A percentile compares a stretch with the other conserved stretches of the same genome.
Conservation (phyloP, 768 basidiomycete genomes). For the Chalciporus chontae region DNA sequence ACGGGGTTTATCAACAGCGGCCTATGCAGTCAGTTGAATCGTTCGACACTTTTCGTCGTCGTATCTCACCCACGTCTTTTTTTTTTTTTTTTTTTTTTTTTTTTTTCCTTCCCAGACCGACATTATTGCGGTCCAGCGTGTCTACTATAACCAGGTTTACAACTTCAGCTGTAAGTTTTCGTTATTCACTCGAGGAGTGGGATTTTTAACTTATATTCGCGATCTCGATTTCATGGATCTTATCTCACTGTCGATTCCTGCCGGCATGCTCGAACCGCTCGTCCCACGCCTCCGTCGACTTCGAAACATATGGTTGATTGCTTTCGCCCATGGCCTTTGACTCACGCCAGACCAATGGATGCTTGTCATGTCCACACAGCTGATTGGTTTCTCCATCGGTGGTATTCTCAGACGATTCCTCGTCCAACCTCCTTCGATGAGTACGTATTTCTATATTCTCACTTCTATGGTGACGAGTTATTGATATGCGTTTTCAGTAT, state of each 20-base stretch:
- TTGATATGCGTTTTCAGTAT: constrained; percentile 49
- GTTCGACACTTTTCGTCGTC: neutral
- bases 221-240: neutral
- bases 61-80: neutral
- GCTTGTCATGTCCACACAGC: constrained; percentile 67
- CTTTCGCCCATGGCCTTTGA: neutral
- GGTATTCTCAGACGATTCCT: constrained; percentile 60
- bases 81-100: neutral
- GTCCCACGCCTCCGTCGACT: neutral
- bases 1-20: constrained; percentile 27
- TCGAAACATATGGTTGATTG: too few relatives aligned
- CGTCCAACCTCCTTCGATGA: constrained; percentile 64
- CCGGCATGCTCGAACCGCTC: neutral
- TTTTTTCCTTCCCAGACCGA: constrained; percentile 42
- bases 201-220: neutral
- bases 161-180: constrained; percentile 45
- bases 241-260: neutral
- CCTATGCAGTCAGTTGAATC: constrained; percentile 40
- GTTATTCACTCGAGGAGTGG: constrained; percentile 10
- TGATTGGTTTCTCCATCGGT: constrained; percentile 62
- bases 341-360: constrained; percentile 48
- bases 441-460: constrained; percentile 29
- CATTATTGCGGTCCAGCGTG: constrained; percentile 68
- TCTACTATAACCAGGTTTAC: constrained; percentile 59
- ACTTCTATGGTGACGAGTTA: neutral